Evolutionary conservation across 306 rosid species (phyloP).

Genomic region (Dalbergia cochinchinensis): DNA sequence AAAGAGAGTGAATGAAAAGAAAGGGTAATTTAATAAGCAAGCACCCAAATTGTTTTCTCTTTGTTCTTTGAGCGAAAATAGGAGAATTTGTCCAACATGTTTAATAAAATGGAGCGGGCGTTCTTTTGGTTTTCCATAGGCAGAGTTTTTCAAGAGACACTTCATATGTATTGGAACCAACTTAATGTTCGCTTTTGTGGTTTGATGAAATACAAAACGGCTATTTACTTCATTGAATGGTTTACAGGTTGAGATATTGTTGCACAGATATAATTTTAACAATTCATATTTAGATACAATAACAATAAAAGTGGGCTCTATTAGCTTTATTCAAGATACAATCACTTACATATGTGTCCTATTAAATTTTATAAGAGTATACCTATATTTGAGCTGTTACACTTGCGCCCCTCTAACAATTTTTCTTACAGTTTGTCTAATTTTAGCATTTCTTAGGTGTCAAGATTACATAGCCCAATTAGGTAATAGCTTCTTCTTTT

Average conservation of each 20-base stretch:
- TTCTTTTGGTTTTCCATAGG: conserved; percentile 19
- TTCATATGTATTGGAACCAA: conserved; percentile 12
- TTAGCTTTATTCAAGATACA: too few relatives aligned
- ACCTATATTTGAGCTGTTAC: too few relatives aligned
- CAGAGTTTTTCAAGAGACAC: conserved; percentile 10
- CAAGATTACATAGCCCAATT: neutral
- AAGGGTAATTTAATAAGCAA: conserved; percentile 48
- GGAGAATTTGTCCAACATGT: conserved; percentile 41
- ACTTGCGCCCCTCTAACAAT: too few relatives aligned
- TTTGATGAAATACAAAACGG: conserved; percentile 28
- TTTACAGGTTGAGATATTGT: neutral
- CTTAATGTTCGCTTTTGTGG: conserved; percentile 38
- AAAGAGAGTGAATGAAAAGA: conserved; percentile 37
- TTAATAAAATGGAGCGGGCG: conserved; percentile 46
- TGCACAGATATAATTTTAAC: too few relatives aligned
- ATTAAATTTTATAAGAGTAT: too few relatives aligned
- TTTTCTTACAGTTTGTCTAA: neutral
- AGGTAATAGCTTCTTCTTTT: too few relatives aligned
- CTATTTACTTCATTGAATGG: conserved; percentile 5
- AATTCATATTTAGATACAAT: too few relatives aligned
- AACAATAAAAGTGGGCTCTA: too few relatives aligned
- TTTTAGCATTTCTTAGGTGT: conserved; percentile 4
- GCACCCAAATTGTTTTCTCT: conserved; percentile 29
- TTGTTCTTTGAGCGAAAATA: conserved; percentile 30
- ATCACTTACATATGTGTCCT: too few relatives aligned